Percentiles rank a stretch among this genome's conserved stretches.
phyloP scores from a whole-genome alignment of 495 filamentous ascomycete genomes.

The Aspergillus nidulans region DNA sequence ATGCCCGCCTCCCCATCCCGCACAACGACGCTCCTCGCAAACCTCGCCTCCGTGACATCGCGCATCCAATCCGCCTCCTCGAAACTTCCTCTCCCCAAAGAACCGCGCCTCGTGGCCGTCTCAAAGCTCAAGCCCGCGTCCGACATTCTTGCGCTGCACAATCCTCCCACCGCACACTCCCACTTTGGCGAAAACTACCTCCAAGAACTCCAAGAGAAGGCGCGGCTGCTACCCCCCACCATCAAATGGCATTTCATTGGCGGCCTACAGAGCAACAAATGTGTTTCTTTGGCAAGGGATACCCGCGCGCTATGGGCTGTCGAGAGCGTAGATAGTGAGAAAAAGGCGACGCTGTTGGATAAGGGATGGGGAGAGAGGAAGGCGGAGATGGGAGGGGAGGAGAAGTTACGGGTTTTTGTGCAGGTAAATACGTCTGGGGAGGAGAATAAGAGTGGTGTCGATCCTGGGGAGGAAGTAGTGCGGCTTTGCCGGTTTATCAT shows the following conservation, averaged over 20 bases:
- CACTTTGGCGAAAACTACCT: slow-evolving; percentile 98
- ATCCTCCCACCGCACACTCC: slow-evolving; percentile 51
- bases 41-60: slow-evolving; percentile 32
- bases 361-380: slow-evolving; percentile 61
- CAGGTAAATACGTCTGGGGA: slow-evolving; percentile 96
- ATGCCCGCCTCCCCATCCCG: slow-evolving; percentile 37
- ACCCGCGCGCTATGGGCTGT: slow-evolving; percentile 92
- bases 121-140: slow-evolving; percentile 89
- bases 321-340: slow-evolving; percentile 78
- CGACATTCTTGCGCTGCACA: slow-evolving; percentile 80
- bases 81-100: slow-evolving; percentile 9
- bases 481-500: slow-evolving; percentile 62
- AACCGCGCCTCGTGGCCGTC: slow-evolving; percentile 75
- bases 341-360: slow-evolving; percentile 80
- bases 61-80: slow-evolving; percentile 30
- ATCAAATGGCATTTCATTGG: slow-evolving; percentile 98
- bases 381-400: slow-evolving; percentile 16
- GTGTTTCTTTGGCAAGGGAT: slow-evolving; percentile 73
- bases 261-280: slow-evolving; percentile 86
- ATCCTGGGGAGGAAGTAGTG: slow-evolving; percentile 50
- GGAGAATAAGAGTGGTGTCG: slow-evolving; percentile 73
- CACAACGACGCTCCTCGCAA: slow-evolving; percentile 34
- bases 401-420: slow-evolving; percentile 67
- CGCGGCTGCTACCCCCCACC: slow-evolving; percentile 67
- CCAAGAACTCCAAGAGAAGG: slow-evolving; percentile 87